These are phyloP conservation scores for Plasmopara muralis DNA, from an alignment of 352 stramenopile genomes.

Conservation along the genomic window DNA sequence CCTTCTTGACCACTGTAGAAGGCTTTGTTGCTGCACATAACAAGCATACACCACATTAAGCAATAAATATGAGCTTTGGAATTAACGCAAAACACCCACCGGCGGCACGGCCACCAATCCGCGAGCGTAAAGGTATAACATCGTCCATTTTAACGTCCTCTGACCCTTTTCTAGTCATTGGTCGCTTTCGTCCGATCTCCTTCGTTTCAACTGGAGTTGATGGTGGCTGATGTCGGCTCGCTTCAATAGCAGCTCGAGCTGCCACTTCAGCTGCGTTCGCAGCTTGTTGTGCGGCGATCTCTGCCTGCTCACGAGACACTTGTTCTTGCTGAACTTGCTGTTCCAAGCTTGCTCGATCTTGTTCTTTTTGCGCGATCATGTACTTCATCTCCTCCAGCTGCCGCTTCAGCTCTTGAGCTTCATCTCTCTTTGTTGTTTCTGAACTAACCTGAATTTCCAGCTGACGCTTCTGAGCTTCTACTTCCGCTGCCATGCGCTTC, in stretches of 20 bases:
- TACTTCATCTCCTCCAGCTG: slow-evolving; percentile 43
- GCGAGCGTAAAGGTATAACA: slow-evolving; percentile 24
- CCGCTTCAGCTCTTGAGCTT: slow-evolving; percentile 32
- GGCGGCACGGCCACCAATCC: slow-evolving; percentile 15
- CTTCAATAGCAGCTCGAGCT: slow-evolving; percentile 62
- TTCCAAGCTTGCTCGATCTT: slow-evolving; percentile 45
- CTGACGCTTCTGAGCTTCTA: slow-evolving; percentile 33
- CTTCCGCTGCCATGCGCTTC: slow-evolving; percentile 28
- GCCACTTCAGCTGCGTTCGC: slow-evolving; percentile 58
- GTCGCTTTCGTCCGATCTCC: slow-evolving; percentile 40
- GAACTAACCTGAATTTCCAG: slow-evolving; percentile 30
- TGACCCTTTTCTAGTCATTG: slow-evolving; percentile 21
- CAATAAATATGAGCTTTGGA: slow-evolving; percentile 16
- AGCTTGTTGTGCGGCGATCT: slow-evolving; percentile 52
- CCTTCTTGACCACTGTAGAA: slow-evolving; percentile 45
- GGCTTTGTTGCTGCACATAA: slow-evolving; percentile 25
- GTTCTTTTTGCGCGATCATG: slow-evolving; percentile 41
- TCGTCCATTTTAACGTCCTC: slow-evolving; percentile 61
- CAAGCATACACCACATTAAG: slow-evolving; percentile 19
- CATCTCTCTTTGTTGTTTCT: slow-evolving; percentile 32
- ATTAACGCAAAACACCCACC: slow-evolving; percentile 26
- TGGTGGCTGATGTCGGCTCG: slow-evolving; percentile 38
- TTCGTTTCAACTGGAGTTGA: slow-evolving; percentile 18
- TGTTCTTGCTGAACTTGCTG: slow-evolving; percentile 41
- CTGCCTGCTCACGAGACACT: slow-evolving; percentile 50